Evolutionary conservation across 176 grass and related monocot species (phyloP).

Genomic region (Ampelocalamus luodianensis): DNA sequence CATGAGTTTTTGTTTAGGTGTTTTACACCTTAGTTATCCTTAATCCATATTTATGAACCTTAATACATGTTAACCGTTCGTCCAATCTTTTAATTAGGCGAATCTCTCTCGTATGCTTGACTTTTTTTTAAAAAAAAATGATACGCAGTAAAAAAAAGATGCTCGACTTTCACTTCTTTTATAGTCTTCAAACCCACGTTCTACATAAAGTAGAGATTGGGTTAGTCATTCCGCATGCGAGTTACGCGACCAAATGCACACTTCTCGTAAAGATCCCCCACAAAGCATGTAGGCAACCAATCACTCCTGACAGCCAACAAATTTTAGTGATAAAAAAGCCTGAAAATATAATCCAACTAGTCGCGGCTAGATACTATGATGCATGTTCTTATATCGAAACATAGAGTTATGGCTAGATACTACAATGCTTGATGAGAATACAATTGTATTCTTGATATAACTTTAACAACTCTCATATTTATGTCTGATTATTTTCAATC

Average conservation of each 20-base stretch:
- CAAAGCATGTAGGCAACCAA: background rate
- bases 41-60: background rate
- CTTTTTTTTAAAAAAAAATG: too few relatives aligned
- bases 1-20: background rate
- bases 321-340: too few relatives aligned
- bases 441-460: too few relatives aligned
- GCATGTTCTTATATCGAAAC: too few relatives aligned
- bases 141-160: too few relatives aligned
- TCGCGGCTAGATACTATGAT: too few relatives aligned
- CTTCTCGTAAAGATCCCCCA: background rate
- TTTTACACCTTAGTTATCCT: background rate
- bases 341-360: too few relatives aligned
- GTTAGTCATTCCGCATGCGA: background rate
- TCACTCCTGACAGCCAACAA: too few relatives aligned
- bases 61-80: background rate
- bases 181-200: background rate
- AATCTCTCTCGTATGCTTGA: background rate
- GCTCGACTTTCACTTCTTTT: background rate
- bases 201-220: background rate
- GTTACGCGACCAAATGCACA: background rate
- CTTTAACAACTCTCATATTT: too few relatives aligned
- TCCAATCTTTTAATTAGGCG: background rate
- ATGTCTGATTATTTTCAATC: too few relatives aligned
- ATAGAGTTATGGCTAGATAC: too few relatives aligned
- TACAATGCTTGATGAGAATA: too few relatives aligned